These are phyloP conservation scores for Rhododendron williamsianum DNA, from an alignment of 148 eudicot species.

Conservation along the genomic window DNA sequence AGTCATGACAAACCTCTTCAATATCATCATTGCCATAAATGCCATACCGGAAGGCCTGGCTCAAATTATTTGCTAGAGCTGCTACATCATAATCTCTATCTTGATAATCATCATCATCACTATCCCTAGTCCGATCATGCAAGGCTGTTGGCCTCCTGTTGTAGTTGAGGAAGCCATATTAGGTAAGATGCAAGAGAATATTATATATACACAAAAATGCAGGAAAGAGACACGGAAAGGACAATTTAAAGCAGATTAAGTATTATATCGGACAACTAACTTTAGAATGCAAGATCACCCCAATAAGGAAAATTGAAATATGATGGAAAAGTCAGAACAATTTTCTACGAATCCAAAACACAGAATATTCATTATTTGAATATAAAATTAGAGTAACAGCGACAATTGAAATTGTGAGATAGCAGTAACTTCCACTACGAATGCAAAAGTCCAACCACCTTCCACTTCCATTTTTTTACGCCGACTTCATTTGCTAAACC, in stretches of 20 bases:
- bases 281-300: not conserved
- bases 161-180: not conserved
- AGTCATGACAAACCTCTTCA: constrained; percentile 57
- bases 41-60: constrained; percentile 88
- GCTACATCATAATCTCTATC: constrained; percentile 98
- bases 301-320: not conserved
- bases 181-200: not conserved
- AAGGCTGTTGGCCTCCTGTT: constrained; percentile 87
- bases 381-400: not conserved
- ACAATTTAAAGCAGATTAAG: not conserved
- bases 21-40: constrained; percentile 63
- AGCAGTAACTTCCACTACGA: not conserved
- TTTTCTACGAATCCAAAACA: not conserved
- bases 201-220: not conserved
- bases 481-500: not conserved
- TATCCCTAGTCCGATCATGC: constrained; percentile 74
- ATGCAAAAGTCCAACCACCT: not conserved
- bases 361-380: not conserved
- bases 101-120: constrained; percentile 96
- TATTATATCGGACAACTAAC: not conserved
- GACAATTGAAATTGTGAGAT: not conserved
- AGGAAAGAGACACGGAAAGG: not conserved
- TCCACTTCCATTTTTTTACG: not conserved
- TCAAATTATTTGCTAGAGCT: constrained; percentile 85
- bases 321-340: not conserved